Percentiles rank a stretch among this genome's conserved stretches.
Conservation (phyloP, 169 alveolate genomes). For the Plasmodium adleri region DNA sequence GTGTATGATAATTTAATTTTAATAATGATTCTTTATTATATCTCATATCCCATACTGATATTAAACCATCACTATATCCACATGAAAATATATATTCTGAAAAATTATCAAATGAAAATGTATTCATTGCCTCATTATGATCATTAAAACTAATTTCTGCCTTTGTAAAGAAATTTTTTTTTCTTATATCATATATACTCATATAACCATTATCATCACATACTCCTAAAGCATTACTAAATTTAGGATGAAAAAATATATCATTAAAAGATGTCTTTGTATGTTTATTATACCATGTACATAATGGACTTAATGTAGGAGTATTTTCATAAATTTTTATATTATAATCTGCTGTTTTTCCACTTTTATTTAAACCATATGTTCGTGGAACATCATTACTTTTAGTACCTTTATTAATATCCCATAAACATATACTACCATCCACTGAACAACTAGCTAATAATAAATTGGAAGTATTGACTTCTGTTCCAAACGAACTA, state of each 20-base stretch:
- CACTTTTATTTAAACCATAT: conserved; percentile 70
- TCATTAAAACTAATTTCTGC: conserved; percentile 45
- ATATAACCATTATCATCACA: conserved; percentile 66
- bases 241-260: conserved; percentile 69
- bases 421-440: conserved; percentile 92
- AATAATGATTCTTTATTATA: conserved; percentile 63
- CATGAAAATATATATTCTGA: conserved; percentile 71
- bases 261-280: conserved; percentile 47
- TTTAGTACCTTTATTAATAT: conserved; percentile 83
- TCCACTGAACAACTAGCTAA: conserved; percentile 94
- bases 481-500: conserved; percentile 18
- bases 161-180: conserved; percentile 45
- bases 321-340: conserved; percentile 47
- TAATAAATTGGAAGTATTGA: conserved; percentile 78
- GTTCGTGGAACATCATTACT: conserved; percentile 68
- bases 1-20: conserved; percentile 79
- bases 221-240: conserved; percentile 60
- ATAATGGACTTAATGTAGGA: conserved; percentile 39
- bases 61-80: conserved; percentile 80
- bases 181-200: conserved; percentile 59
- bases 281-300: conserved; percentile 56
- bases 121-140: conserved; percentile 73
- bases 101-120: conserved; percentile 78
- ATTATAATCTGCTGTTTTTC: conserved; percentile 62
- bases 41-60: conserved; percentile 84